Conservation (phyloP, 306 rosid genomes). For the Cicer pinnatifidum region DNA sequence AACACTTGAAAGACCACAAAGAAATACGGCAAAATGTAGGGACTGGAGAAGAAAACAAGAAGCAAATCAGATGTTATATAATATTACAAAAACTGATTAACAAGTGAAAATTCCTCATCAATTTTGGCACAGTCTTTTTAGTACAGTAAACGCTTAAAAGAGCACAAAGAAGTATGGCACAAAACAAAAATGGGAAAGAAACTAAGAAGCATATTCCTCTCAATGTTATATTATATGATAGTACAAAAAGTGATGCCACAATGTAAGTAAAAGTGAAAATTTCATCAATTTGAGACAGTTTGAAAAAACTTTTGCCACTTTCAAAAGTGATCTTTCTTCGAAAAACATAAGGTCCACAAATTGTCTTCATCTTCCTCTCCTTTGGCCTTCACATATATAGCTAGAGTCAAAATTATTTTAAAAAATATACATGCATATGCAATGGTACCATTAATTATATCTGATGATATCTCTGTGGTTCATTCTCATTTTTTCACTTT, state of each 20-base stretch:
- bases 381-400: not conserved
- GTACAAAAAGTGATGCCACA: not conserved
- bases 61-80: not conserved
- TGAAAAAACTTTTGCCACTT: conserved; percentile 46
- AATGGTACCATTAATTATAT: not conserved
- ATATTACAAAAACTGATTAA: conserved; percentile 18
- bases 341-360: conserved; percentile 24
- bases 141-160: not conserved
- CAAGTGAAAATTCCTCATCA: conserved; percentile 28
- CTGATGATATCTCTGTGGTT: not conserved
- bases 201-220: too few species aligned
- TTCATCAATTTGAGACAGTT: conserved; percentile 36
- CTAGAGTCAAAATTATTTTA: too few species aligned
- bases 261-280: not conserved
- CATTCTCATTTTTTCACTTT: not conserved
- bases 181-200: conserved; percentile 21
- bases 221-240: too few species aligned
- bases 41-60: conserved; percentile 2
- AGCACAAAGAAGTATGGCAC: not conserved
- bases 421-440: not conserved
- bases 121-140: conserved; percentile 3
- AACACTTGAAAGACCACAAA: too few species aligned
- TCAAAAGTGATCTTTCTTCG: conserved; percentile 35
- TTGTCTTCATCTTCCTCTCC: conserved; percentile 45
- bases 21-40: too few species aligned